Conservation (phyloP, 441 rosid genomes). For the Kokia cookei region DNA sequence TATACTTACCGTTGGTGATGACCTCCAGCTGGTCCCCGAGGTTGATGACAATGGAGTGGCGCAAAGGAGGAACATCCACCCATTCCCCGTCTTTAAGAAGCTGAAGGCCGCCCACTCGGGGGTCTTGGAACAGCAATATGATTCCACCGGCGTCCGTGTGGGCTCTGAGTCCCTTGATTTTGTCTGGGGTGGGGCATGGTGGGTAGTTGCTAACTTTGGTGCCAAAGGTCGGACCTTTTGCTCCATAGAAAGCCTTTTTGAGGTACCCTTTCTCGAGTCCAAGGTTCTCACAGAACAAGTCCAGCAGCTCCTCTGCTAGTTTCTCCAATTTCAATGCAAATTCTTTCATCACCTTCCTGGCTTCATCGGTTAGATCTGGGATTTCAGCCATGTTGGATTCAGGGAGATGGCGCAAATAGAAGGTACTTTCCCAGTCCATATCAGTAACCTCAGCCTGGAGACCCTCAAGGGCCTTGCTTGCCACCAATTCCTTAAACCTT, state of each 20-base stretch:
- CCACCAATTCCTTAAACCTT: constrained; percentile 66
- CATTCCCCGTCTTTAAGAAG: constrained; percentile 88
- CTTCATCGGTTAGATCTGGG: constrained; percentile 67
- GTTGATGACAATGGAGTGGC: constrained; percentile 84
- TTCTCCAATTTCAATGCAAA: constrained; percentile 65
- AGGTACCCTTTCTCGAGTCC: constrained; percentile 77
- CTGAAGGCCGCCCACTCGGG: constrained; percentile 86
- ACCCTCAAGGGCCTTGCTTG: constrained; percentile 54
- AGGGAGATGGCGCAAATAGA: constrained; percentile 72
- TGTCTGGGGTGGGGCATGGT: constrained; percentile 80
- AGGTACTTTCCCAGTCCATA: constrained; percentile 93
- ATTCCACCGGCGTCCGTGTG: constrained; percentile 96
- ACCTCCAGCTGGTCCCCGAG: constrained; percentile 96
- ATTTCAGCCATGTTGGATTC: constrained; percentile 52
- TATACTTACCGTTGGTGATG: constrained; percentile 84
- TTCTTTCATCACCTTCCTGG: constrained; percentile 69
- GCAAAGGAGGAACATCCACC: constrained; percentile 86
- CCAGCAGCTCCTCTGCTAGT: constrained; percentile 72
- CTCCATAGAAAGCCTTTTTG: constrained; percentile 58
- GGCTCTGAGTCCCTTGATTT: constrained; percentile 82
- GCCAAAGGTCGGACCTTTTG: constrained; percentile 69
- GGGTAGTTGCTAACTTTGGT: constrained; percentile 93
- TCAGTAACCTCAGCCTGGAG: constrained; percentile 57
- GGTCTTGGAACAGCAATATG: constrained; percentile 78
- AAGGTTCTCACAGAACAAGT: constrained; percentile 78